Base-by-base conservation (phyloP, 345 rosid genomes). In the Stellera chamaejasme region DNA sequence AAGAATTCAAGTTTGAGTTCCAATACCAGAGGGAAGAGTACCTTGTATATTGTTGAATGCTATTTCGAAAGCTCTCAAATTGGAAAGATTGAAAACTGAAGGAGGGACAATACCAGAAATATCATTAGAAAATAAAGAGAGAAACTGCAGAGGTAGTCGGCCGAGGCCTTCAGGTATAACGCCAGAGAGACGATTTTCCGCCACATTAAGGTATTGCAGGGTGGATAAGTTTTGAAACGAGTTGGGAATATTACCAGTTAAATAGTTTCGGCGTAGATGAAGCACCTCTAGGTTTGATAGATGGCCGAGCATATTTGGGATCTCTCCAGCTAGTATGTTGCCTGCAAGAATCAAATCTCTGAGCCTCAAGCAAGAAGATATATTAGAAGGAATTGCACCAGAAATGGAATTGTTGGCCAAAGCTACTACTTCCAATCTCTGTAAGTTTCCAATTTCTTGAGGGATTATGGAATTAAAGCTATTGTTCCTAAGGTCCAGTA, bases 41-140 rank as follows among this genome's bases (percentile, higher is more conserved):
- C 80, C 67, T 1, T 61, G 28, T 0, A 77, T 11, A 12, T 27
- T 13, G 45, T 76, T 69, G 2, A 0, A 0, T 0, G 0, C 2
- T 3, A 16, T 27, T 7, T 0, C 1, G 0, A 59, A 13, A 13
- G 0, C 0, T 4, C 0, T 1, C 0, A 70, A 2, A 0, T 62
- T 52, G 1, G 68, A 72, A 28, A 66, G 1, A 9, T 66, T 69
- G 16, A 10, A 52, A 6, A 72, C 4, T 1, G 74, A 47, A 16
- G 27, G 49, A 50, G 80, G 72, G 45, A 69, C 10, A 2, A 2
- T 56, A 2, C 71, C 68, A 0, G 48, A 19, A 12, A 69, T 46
- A 0, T 49, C 6, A 42, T 49, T 54, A 0, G 0, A 0, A 2
- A 10, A 13, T 0, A 54, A 3, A 0, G 0, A 0, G 11, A 65